Evolutionary conservation across 2,329 filamentous ascomycete genomes (phyloP).

Genomic region (Colletotrichum somersetense): DNA sequence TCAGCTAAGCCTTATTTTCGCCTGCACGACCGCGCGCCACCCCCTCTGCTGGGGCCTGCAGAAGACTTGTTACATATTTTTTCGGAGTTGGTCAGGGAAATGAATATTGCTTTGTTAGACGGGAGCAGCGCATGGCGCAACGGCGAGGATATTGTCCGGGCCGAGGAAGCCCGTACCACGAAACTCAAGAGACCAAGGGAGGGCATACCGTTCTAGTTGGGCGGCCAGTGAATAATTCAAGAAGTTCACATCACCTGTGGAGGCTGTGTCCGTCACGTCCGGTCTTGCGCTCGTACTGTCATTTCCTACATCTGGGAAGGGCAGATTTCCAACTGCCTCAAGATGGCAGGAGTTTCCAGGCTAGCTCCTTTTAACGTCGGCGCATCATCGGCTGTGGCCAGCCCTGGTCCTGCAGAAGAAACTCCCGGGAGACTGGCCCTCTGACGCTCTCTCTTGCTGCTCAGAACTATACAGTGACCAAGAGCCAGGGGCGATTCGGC

Average conservation of each 20-base stretch:
- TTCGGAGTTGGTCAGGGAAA: constrained; percentile 35
- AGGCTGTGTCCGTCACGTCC: background rate
- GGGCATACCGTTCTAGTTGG: background rate
- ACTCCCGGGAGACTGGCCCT: background rate
- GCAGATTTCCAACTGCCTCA: no score
- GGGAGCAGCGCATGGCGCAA: constrained; percentile 27
- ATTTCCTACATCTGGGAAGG: background rate
- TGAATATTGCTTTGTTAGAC: constrained; percentile 33
- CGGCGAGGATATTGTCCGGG: constrained; percentile 6
- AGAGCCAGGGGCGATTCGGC: background rate
- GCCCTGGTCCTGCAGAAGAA: background rate
- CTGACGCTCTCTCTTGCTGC: background rate
- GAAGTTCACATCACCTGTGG: constrained; percentile 1
- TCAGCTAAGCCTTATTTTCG: constrained; percentile 20
- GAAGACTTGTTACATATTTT: constrained; percentile 31
- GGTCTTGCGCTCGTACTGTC: background rate
- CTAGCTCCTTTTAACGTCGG: background rate
- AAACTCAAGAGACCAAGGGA: constrained; percentile 10
- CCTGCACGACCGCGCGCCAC: constrained; percentile 17
- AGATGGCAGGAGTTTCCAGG: background rate
- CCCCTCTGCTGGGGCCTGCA: constrained; percentile 5
- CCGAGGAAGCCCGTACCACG: background rate
- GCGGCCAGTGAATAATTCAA: constrained; percentile 26
- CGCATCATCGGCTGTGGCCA: background rate
- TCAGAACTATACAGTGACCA: background rate